These are phyloP conservation scores for Prosopis cineraria DNA, from an alignment of 306 rosid genomes.

Conservation along the genomic window DNA sequence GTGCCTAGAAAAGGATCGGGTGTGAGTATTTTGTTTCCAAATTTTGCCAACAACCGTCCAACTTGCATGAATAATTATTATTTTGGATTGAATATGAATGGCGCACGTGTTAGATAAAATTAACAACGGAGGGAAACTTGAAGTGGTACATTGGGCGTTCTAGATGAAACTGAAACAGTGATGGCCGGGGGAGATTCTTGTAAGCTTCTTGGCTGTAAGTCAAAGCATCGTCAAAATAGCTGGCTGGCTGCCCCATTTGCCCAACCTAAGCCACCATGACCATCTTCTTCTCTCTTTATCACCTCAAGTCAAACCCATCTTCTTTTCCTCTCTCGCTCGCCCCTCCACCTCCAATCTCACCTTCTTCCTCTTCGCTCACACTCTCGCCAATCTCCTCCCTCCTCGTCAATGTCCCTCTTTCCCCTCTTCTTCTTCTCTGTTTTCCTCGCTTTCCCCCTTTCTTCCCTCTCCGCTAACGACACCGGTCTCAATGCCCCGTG, in stretches of 20 bases:
- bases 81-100: background rate
- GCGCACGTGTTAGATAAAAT: background rate
- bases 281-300: background rate
- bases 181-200: background rate
- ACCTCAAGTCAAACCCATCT: background rate
- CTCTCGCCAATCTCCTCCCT: background rate
- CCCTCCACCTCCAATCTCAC: background rate
- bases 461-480: conserved; percentile 22
- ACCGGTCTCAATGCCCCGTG: conserved; percentile 37
- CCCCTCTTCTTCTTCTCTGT: background rate
- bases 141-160: background rate
- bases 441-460: background rate
- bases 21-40: too few species aligned
- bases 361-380: background rate
- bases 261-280: background rate
- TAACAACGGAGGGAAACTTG: background rate
- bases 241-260: background rate
- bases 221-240: background rate
- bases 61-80: background rate
- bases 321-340: background rate
- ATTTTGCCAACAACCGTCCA: background rate
- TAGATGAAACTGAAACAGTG: background rate
- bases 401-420: conserved; percentile 30
- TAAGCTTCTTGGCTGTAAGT: background rate
- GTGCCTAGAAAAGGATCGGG: too few species aligned